Percentiles rank a stretch among this genome's conserved stretches.
phyloP scores from a whole-genome alignment of 306 rosid genomes.

The Delonix regia region DNA sequence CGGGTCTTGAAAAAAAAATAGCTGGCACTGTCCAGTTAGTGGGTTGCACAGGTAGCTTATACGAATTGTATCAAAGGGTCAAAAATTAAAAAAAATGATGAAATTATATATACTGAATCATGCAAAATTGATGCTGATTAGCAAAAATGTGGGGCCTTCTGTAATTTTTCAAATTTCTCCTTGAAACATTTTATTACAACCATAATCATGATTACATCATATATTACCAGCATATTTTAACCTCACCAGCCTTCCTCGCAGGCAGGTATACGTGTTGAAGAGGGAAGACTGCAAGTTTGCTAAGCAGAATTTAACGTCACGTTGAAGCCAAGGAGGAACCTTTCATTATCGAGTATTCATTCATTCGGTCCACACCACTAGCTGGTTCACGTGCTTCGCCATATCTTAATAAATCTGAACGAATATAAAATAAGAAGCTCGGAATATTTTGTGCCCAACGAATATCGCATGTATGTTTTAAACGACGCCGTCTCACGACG shows the following conservation, averaged over 20 bases:
- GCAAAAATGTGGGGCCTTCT: background rate
- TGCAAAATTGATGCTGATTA: too few species aligned
- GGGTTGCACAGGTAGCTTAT: background rate
- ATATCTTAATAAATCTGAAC: background rate
- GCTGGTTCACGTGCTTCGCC: conserved; percentile 42
- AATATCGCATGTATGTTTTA: too few species aligned
- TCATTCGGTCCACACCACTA: conserved; percentile 24
- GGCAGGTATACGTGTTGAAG: background rate
- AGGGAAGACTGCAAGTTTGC: background rate
- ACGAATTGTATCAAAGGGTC: background rate
- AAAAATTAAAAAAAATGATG: background rate
- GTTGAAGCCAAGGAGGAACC: background rate
- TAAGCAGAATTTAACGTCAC: conserved; percentile 4
- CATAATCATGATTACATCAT: background rate
- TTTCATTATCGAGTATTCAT: background rate
- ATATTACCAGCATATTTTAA: background rate
- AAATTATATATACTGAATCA: background rate
- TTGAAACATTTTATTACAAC: too few species aligned
- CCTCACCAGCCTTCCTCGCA: background rate
- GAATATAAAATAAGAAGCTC: background rate
- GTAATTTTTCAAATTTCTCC: too few species aligned
- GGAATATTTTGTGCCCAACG: background rate
- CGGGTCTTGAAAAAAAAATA: background rate
- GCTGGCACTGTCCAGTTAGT: conserved; percentile 8
- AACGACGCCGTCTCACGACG: background rate